Evolutionary conservation across 208 protist genomes (phyloP).

Genomic region (Trypanosoma lewisi): DNA sequence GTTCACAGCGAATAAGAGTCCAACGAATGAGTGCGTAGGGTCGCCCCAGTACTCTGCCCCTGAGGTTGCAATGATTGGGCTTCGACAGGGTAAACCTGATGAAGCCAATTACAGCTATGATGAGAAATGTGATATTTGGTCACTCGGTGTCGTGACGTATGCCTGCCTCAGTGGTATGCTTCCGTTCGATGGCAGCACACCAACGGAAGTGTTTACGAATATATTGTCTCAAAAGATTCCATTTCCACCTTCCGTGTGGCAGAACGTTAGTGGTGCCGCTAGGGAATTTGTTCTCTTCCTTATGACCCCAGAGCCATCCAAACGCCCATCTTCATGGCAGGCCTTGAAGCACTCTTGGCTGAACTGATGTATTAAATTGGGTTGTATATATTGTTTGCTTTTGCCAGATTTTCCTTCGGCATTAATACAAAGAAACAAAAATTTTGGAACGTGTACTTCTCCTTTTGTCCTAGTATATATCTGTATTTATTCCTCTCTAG

Average conservation of each 20-base stretch:
- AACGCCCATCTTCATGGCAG: conserved; percentile 56
- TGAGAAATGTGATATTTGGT: conserved; percentile 91
- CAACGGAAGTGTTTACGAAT: conserved; percentile 55
- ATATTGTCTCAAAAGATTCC: conserved; percentile 70
- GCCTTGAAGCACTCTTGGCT: conserved; percentile 74
- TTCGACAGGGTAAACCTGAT: conserved; percentile 38
- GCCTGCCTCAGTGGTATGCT: conserved; percentile 78
- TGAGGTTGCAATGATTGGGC: conserved; percentile 71
- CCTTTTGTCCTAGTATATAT: not conserved
- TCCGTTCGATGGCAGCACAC: conserved; percentile 73
- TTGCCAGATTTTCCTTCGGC: conserved; percentile 20
- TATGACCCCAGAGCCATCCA: conserved; percentile 54
- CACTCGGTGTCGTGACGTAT: conserved; percentile 80
- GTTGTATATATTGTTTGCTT: conserved; percentile 18
- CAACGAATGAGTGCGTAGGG: conserved; percentile 57
- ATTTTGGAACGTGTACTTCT: not conserved
- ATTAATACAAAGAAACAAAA: too few relatives aligned
- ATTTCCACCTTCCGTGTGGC: conserved; percentile 42
- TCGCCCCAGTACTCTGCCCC: conserved; percentile 86
- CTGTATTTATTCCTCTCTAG: not conserved
- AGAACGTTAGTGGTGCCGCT: conserved; percentile 36
- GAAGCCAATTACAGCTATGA: conserved; percentile 45
- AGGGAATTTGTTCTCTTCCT: conserved; percentile 55
- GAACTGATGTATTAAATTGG: conserved; percentile 26
- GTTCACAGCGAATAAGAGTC: conserved; percentile 85